Conservation (phyloP, 257 asterid genomes). For the Galeopsis tetrahit region DNA sequence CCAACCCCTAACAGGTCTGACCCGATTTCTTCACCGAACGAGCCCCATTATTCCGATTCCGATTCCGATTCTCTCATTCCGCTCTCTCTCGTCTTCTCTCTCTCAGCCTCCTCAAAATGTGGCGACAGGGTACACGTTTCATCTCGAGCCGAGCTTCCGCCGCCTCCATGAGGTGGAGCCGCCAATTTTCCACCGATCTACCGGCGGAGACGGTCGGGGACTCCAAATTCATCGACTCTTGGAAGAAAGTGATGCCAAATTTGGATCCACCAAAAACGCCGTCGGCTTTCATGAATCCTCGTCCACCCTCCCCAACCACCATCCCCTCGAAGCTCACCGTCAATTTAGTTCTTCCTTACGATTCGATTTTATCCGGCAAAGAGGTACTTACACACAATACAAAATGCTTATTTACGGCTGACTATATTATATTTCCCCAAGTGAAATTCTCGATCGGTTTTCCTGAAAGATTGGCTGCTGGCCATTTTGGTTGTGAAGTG, state of each 20-base stretch:
- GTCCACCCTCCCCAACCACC: conserved; percentile 68
- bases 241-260: conserved; percentile 65
- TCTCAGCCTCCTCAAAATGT: conserved; percentile 47
- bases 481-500: neutral
- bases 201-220: conserved; percentile 58
- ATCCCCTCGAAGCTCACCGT: conserved; percentile 84
- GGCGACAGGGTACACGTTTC: conserved; percentile 58
- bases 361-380: conserved; percentile 58
- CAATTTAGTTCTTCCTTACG: conserved; percentile 83
- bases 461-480: neutral
- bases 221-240: conserved; percentile 58
- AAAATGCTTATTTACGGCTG: neutral
- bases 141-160: conserved; percentile 58
- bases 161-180: conserved; percentile 60
- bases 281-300: conserved; percentile 61
- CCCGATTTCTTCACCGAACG: too few species aligned
- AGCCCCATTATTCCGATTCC: too few species aligned
- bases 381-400: conserved; percentile 47
- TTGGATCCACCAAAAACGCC: conserved; percentile 78
- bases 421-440: neutral
- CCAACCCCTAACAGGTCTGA: too few species aligned
- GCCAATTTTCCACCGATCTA: conserved; percentile 64
- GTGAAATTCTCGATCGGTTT: neutral
- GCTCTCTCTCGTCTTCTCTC: neutral
- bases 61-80: too few species aligned